A percentile compares a stretch with the other conserved stretches of the same genome.
Evolutionary conservation across 257 asterid species (phyloP).

Genomic region (Ballota nigra): DNA sequence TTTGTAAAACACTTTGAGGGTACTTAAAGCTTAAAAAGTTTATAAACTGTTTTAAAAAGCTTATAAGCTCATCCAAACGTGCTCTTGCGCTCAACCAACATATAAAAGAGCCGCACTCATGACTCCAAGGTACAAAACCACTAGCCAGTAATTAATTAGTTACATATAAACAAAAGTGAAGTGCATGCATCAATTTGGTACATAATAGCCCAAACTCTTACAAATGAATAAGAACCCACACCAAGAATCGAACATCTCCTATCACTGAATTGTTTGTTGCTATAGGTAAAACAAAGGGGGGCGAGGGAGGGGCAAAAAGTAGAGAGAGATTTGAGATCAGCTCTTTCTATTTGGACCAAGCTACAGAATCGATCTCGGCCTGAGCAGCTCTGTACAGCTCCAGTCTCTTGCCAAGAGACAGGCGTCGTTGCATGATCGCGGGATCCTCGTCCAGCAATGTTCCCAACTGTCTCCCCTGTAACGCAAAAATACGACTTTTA

Average conservation of each 20-base stretch:
- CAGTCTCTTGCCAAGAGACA: slow-evolving; percentile 78
- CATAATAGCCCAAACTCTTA: slow-evolving; percentile 1
- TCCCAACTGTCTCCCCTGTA: slow-evolving; percentile 80
- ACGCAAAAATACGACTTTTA: background rate
- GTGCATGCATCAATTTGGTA: background rate
- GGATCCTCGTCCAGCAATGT: slow-evolving; percentile 95
- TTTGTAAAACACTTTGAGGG: too few species aligned
- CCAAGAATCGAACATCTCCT: slow-evolving; percentile 12
- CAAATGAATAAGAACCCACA: slow-evolving; percentile 26
- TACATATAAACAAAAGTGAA: background rate
- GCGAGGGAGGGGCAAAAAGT: background rate
- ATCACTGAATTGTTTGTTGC: background rate
- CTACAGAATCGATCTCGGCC: slow-evolving; percentile 89
- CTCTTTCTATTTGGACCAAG: slow-evolving; percentile 74
- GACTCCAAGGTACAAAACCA: background rate
- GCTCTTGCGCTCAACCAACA: too few species aligned
- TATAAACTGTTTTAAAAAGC: too few species aligned
- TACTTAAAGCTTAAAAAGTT: too few species aligned
- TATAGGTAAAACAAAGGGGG: background rate
- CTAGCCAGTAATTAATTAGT: background rate
- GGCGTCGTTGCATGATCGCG: slow-evolving; percentile 79
- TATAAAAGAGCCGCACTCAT: too few species aligned
- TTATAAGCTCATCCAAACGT: too few species aligned
- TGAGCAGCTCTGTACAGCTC: slow-evolving; percentile 96
- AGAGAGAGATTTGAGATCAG: background rate